Base-by-base conservation (phyloP, 192 early-diverging fungal species). In the Martensiomyces pterosporus region DNA sequence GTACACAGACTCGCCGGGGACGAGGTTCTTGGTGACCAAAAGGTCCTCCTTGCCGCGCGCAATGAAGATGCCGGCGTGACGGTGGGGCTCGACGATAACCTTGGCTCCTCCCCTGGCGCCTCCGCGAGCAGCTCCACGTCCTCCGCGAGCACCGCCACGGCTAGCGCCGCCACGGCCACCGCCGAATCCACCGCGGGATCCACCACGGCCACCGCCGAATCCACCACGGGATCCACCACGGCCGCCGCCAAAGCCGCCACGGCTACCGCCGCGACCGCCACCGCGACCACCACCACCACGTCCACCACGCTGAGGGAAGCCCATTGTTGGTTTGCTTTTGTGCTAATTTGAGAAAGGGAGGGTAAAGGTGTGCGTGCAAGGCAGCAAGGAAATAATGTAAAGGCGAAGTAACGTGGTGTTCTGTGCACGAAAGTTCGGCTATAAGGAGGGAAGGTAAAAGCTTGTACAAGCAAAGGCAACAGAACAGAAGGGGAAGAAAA, bases 41-140 rank as follows among this genome's bases (percentile, higher is more conserved):
- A 95, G 78, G 78, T 99, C 96, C 76, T 99, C 96, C 82, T 99
- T 99, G 55, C 93, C 93, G 67, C 93, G 86, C 14, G 94, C 96
- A 78, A 99, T 82, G 64, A 95, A 98, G 65, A 98, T 85, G 39
- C 88, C 87, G 67, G 86, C 84, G 76, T 96, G 94, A 78, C 96
- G 84, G 64, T 98, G 96, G 24, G 96, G 96, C 78, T 98, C 94
- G 33, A 98, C 76, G 39, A 97, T 79, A 34, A 97, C 94, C 83
- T 93, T 99, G 70, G 91, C 81, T 24, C 94, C 94, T 17, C 90
- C 94, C 21, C 55, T 64, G 41, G 90, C 92, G 39, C 92, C 93
- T 19, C 85, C 89, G 16, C 79, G 45, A 22, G 55, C 80, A 24
- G 84, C 86, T 24, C 83, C 80, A 47, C 77, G 62, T 4, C 68